Evolutionary conservation across 257 asterid species (phyloP).

Genomic region (Coffea canephora): DNA sequence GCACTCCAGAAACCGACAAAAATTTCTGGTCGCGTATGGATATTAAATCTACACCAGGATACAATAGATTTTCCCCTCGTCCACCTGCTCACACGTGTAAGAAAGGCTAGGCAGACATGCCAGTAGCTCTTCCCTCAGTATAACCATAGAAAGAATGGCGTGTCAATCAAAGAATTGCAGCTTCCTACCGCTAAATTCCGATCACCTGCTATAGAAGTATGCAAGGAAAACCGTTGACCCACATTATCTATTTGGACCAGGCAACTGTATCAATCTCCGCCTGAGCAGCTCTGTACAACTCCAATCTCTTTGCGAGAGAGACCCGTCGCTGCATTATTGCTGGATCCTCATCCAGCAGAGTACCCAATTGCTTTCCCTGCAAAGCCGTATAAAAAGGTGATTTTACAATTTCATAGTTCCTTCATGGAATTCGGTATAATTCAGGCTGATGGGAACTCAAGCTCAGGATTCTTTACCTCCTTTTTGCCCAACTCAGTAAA

Average conservation of each 20-base stretch:
- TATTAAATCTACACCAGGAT: conserved; percentile 7
- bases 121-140: conserved; percentile 2
- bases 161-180: conserved; percentile 28
- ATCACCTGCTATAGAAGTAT: not conserved
- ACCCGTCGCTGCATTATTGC: conserved; percentile 81
- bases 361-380: conserved; percentile 82
- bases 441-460: not conserved
- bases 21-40: conserved; percentile 6
- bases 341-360: conserved; percentile 92
- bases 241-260: conserved; percentile 67
- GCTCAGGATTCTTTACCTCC: conserved; percentile 54
- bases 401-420: not conserved
- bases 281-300: conserved; percentile 92
- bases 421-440: not conserved
- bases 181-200: conserved; percentile 14
- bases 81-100: not conserved
- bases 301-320: conserved; percentile 83
- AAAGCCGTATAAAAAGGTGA: conserved; percentile 5
- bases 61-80: not conserved
- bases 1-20: not conserved
- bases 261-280: conserved; percentile 92
- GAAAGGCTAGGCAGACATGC: not conserved
- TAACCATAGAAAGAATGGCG: conserved; percentile 9
- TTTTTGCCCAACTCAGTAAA: conserved; percentile 79
- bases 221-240: conserved; percentile 8